Evolutionary conservation across 306 rosid genomes (phyloP), one percentile per base, ranked within the genome.

Genomic region (Phaseolus lunatus): DNA sequence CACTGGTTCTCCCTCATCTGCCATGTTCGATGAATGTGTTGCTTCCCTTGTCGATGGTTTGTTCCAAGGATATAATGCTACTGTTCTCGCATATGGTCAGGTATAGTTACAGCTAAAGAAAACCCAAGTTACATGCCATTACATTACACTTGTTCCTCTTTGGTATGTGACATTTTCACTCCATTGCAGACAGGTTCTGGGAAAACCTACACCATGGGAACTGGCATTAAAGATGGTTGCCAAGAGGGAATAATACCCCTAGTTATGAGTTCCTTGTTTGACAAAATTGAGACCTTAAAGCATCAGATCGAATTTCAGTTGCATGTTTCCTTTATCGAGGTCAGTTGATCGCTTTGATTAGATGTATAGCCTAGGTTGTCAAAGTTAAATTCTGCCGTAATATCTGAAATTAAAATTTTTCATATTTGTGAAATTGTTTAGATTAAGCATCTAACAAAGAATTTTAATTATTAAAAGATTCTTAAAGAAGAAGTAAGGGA

Each of bases 271-370:
- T 85, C 67, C 56, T 67, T 94, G 81, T 94, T 94, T 86, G 72
- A 83, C 86, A 90, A 92, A 87, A 94, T 94, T 41, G 97, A 90
- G 77, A 87, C 90, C 71, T 74, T 90, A 78, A 92, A 88, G 88
- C 87, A 87, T 83, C 92, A 94, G 81, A 86, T 84, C 27, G 97
- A 94, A 80, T 94, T 92, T 83, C 98, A 94, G 83, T 57, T 94
- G 87, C 97, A 90, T 70, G 96, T 94, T 80, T 94, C 98, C 82
- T 94, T 94, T 88, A 94, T 94, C 9, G 98, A 94, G 98, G 98
- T 94, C 12, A 9, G 88, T 61, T 67, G 70, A 35, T 76, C 49
- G 58, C 66, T 65, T 59, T 49, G 57, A 22, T 67, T 33, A 18
- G 67, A 58, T 22, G 48, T 52, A 52, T 23, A 45, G 41, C 66